phyloP scores from a whole-genome alignment of 139 green algal genomes.

The Chlamydomonas sp. region DNA sequence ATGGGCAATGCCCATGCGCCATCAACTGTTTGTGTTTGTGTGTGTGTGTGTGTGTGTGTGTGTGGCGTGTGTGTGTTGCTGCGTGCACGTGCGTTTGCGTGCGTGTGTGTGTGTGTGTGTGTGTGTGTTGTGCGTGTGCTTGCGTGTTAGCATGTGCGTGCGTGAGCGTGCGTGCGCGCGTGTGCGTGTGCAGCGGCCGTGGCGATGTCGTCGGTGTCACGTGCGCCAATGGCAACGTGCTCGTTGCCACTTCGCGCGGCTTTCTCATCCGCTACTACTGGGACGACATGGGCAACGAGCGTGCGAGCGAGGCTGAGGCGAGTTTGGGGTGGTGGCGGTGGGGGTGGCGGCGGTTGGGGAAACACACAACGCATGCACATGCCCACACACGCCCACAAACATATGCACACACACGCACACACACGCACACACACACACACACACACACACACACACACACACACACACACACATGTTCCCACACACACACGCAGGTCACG shows the following conservation, averaged over 20 bases:
- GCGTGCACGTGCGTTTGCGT: neutral
- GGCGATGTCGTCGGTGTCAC: conserved; percentile 43
- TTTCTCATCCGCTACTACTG: conserved; percentile 72
- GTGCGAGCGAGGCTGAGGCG: too few relatives aligned
- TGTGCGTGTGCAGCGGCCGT: conserved; percentile 38
- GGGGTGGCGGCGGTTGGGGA: too few relatives aligned
- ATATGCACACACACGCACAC: too few relatives aligned
- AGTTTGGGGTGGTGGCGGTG: too few relatives aligned
- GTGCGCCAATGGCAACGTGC: conserved; percentile 48
- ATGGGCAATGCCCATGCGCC: neutral
- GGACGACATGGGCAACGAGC: conserved; percentile 47
- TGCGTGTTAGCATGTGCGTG: conserved; percentile 5
- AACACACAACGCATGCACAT: too few relatives aligned
- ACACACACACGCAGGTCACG: conserved; percentile 48
- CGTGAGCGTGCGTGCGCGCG: neutral
- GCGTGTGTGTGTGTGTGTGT: neutral
- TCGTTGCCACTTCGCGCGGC: conserved; percentile 63
- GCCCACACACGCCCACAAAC: too few relatives aligned
- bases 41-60: neutral
- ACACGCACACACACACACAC: too few relatives aligned
- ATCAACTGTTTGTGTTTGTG: neutral
- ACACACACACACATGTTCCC: too few relatives aligned
- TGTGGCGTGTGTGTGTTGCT: neutral
- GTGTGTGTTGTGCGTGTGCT: neutral
- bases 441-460: too few relatives aligned